phyloP scores from a whole-genome alignment of 208 protist species.

The Leishmania major region DNA sequence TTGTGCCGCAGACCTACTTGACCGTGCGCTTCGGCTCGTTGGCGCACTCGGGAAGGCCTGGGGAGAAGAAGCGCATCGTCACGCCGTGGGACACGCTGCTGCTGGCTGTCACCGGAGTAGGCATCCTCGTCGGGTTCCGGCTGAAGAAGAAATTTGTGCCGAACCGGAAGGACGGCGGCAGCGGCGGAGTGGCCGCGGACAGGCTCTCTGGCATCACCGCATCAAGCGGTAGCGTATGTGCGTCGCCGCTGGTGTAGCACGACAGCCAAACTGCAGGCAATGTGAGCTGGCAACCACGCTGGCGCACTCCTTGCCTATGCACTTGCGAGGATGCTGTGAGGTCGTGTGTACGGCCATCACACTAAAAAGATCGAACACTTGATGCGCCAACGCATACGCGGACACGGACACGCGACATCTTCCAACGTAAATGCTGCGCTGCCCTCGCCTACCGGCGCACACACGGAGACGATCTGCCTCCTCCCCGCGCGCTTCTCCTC shows the following conservation, averaged over 20 bases:
- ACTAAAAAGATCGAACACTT: background rate
- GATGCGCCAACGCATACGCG: background rate
- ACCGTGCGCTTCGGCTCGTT: slow-evolving; percentile 78
- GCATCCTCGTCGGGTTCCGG: slow-evolving; percentile 39
- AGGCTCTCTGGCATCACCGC: background rate
- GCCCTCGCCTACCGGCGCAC: background rate
- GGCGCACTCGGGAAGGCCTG: slow-evolving; percentile 26
- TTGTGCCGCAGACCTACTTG: slow-evolving; percentile 91
- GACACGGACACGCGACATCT: background rate
- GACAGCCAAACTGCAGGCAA: background rate
- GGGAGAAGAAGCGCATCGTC: slow-evolving; percentile 43
- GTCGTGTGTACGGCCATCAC: background rate
- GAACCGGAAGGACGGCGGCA: slow-evolving; percentile 11
- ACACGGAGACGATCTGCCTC: background rate
- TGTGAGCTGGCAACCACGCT: background rate
- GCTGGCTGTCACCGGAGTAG: slow-evolving; percentile 48
- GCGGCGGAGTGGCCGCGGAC: too few relatives aligned
- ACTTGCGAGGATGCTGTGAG: background rate
- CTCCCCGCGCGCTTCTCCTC: background rate
- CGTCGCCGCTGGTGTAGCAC: slow-evolving; percentile 7
- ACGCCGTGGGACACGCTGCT: slow-evolving; percentile 73
- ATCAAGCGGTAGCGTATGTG: slow-evolving; percentile 10
- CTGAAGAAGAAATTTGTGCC: slow-evolving; percentile 40
- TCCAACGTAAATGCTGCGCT: background rate
- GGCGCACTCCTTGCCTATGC: background rate